Evolutionary conservation across 768 basidiomycete genomes (phyloP), one percentile per base, ranked within the genome.

Genomic region (Artomyces pyxidatus): DNA sequence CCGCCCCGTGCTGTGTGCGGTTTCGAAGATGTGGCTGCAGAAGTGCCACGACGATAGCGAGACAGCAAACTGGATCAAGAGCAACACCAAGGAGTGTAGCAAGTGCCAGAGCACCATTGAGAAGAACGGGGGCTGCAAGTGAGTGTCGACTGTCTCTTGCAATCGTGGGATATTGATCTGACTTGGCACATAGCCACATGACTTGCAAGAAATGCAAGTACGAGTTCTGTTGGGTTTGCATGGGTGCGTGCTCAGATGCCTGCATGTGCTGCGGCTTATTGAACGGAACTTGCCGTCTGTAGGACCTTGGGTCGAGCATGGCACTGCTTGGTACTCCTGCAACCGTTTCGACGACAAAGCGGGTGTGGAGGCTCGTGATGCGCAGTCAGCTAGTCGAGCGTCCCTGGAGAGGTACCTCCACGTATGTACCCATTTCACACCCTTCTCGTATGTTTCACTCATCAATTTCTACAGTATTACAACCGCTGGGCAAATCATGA

Each of bases 81-180:
- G 93, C 55, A 97, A 99, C 64, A 99, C 96, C 37, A 98, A 99
- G 73, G 96, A 99, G 67, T 99, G 96, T 64, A 74, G 81, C 17
- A 85, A 92, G 63, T 99, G 96, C 65, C 85, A 91, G 65, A 92
- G 91, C 59, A 98, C 96, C 46, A 99, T 99, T 50, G 96, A 99
- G 78, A 99, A 99, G 85, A 98, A 98, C 56, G 96, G 96, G 8
- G 96, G 96, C 11, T 99, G 96, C 92, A 98, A 99, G 93, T 97
- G 61, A 61, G 92, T 84, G 6, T 47, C 21, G 41, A 37, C 8
- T 48, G 27, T 8, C 47, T 39, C 32, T 49, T 19, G 8, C 50
- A 37, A 51, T 27, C 38, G 37, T 42, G 10, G 39, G 22, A 23
- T 29, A 43, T 26, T 48, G 46, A 45, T 50, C 38, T 57, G 59